Base-by-base conservation (phyloP, 2,329 filamentous ascomycete genomes). In the Monosporascus sp. region DNA sequence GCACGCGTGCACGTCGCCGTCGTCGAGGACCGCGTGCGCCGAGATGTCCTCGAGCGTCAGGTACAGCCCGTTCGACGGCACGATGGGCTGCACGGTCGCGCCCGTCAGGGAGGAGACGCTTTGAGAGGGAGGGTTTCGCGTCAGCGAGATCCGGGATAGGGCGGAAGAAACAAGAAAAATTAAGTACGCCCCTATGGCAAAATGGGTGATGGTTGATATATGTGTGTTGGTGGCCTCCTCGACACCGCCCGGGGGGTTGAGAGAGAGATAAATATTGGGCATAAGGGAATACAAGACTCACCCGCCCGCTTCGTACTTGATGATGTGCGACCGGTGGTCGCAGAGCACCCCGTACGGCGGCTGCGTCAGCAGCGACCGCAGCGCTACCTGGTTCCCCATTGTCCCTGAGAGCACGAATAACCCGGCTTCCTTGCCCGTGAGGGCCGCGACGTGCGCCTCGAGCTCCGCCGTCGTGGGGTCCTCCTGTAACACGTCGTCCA, bases 371-470 rank as follows among this genome's bases (percentile, higher is more conserved):
- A 90, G 84, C 1, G 86, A 78, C 34, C 88, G 85, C 38, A 92
- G 76, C 1, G 85, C 82, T 41, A 93, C 76, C 65, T 92, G 88
- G 70, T 92, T 92, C 37, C 86, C 88, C 88, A 92, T 91, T 2
- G 88, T 92, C 5, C 89, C 89, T 0, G 85, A 88, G 59, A 90
- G 77, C 44, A 92, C 88, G 54, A 92, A 82, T 1, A 91, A 72
- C 0, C 78, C 84, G 38, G 80, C 80, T 61, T 87, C 81, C 61
- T 90, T 86, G 55, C 79, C 78, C 2, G 86, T 82, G 2, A 89
- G 75, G 6, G 76, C 66, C 18, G 87, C 85, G 44, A 91, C 75
- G 65, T 84, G 82, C 44, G 75, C 66, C 67, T 92, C 85, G 47
- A 92, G 80, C 34, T 75, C 72, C 51, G 78, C 81, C 9, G 89